These are phyloP conservation scores for Purpureocillium takamizusanense DNA, from an alignment of 2,329 filamentous ascomycete species.

Conservation along the genomic window DNA sequence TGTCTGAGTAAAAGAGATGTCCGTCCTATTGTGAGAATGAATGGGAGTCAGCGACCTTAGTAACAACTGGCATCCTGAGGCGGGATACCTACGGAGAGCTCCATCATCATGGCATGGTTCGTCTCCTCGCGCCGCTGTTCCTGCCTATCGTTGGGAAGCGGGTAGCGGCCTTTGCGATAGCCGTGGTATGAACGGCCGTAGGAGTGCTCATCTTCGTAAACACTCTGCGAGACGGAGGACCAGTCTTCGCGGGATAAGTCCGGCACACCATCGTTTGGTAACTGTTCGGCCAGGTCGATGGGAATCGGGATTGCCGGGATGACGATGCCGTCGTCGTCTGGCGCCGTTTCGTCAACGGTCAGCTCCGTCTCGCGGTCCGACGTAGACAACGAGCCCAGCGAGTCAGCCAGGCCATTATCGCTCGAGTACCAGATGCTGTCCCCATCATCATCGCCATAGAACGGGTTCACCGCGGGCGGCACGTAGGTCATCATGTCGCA, in stretches of 20 bases:
- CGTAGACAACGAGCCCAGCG: too few relatives aligned
- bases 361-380: too few relatives aligned
- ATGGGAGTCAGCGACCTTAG: neutral
- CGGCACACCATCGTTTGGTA: conserved; percentile 10
- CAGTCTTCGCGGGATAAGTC: conserved; percentile 18
- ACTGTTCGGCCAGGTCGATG: conserved; percentile 10
- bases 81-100: conserved; percentile 24
- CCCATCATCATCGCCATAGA: too few relatives aligned
- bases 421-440: too few relatives aligned
- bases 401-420: too few relatives aligned
- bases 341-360: conserved; percentile 6
- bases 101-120: conserved; percentile 34
- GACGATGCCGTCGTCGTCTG: conserved; percentile 13
- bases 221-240: conserved; percentile 22
- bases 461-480: too few relatives aligned
- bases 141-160: conserved; percentile 34
- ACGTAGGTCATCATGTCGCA: too few relatives aligned
- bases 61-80: neutral
- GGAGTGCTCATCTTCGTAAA: conserved; percentile 22
- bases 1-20: conserved; percentile 28
- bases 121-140: conserved; percentile 37
- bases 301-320: conserved; percentile 13
- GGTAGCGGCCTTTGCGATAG: conserved; percentile 33
- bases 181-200: conserved; percentile 31
- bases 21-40: conserved; percentile 21